A percentile compares a stretch with the other conserved stretches of the same genome.
phyloP scores from a whole-genome alignment of 2,329 filamentous ascomycete species.

The Cladophialophora yegresii region DNA sequence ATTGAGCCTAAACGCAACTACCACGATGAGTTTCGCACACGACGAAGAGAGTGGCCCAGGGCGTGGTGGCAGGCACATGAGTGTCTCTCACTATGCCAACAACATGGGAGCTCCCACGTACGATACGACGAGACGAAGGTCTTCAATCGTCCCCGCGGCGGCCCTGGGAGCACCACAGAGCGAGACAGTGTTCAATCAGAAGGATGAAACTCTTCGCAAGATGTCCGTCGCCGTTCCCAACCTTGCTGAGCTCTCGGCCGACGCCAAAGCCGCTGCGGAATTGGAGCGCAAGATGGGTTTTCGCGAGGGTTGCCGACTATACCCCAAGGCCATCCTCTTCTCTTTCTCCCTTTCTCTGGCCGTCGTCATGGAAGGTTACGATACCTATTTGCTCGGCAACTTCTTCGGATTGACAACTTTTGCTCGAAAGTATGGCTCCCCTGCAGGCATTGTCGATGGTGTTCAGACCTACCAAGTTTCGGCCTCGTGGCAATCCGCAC shows the following conservation, averaged over 20 bases:
- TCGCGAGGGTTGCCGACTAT: constrained; percentile 73
- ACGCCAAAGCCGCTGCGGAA: constrained; percentile 34
- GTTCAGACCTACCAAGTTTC: constrained; percentile 30
- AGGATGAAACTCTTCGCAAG: constrained; percentile 37
- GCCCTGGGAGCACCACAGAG: constrained; percentile 26
- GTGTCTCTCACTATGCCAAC: constrained; percentile 34
- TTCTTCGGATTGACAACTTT: constrained; percentile 36
- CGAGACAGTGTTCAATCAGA: constrained; percentile 35
- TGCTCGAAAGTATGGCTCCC: constrained; percentile 30
- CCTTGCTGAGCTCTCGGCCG: constrained; percentile 34
- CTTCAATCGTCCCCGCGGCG: constrained; percentile 35
- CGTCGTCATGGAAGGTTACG: constrained; percentile 38
- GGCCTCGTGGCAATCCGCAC: constrained; percentile 49
- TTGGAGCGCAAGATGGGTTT: constrained; percentile 39
- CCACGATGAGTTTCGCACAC: constrained; percentile 30
- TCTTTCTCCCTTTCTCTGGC: constrained; percentile 34
- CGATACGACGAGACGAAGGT: constrained; percentile 33
- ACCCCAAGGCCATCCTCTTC: constrained; percentile 63
- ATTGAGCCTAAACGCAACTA: background rate
- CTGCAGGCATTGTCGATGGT: constrained; percentile 28
- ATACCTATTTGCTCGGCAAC: constrained; percentile 37
- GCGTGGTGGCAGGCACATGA: constrained; percentile 32
- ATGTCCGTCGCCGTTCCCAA: constrained; percentile 37
- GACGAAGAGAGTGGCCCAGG: constrained; percentile 33
- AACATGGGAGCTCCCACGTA: constrained; percentile 30